These are phyloP conservation scores for Pseudogymnoascus sp. DNA, from an alignment of 2,329 filamentous ascomycete genomes.

Conservation along the genomic window DNA sequence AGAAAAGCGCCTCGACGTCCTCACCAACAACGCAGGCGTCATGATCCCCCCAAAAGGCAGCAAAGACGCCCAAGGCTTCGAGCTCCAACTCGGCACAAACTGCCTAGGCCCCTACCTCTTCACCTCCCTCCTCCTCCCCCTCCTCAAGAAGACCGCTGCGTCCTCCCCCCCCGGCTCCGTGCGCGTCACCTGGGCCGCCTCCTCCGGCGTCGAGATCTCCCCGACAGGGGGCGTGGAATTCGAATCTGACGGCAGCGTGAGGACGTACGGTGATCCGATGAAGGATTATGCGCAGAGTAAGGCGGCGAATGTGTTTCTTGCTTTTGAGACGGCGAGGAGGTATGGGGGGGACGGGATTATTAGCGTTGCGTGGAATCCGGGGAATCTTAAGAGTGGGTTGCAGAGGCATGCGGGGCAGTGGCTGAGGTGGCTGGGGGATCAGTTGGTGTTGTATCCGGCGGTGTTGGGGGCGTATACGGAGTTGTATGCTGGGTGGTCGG, in stretches of 20 bases:
- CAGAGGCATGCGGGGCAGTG: too few species aligned
- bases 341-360: too few species aligned
- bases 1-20: constrained; percentile 33
- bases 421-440: too few species aligned
- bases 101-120: constrained; percentile 32
- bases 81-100: constrained; percentile 33
- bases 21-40: constrained; percentile 35
- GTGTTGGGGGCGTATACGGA: too few species aligned
- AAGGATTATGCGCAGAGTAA: constrained; percentile 13
- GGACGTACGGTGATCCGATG: background rate
- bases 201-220: constrained; percentile 22
- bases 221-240: constrained; percentile 18
- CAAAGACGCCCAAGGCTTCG: constrained; percentile 29
- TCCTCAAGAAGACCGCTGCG: constrained; percentile 27
- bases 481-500: too few species aligned
- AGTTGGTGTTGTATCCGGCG: too few species aligned
- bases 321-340: background rate
- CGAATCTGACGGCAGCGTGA: too few species aligned
- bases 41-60: constrained; percentile 30
- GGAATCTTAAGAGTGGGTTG: too few species aligned
- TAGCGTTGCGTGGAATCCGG: too few species aligned
- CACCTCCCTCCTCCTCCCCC: constrained; percentile 31
- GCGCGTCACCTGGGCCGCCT: constrained; percentile 30
- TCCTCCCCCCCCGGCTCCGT: constrained; percentile 22
- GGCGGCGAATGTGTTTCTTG: constrained; percentile 13